Evolutionary conservation across 805 yeast genomes (phyloP), one percentile per base, ranked within the genome.

Genomic region (Cyberlindnera veronae): DNA sequence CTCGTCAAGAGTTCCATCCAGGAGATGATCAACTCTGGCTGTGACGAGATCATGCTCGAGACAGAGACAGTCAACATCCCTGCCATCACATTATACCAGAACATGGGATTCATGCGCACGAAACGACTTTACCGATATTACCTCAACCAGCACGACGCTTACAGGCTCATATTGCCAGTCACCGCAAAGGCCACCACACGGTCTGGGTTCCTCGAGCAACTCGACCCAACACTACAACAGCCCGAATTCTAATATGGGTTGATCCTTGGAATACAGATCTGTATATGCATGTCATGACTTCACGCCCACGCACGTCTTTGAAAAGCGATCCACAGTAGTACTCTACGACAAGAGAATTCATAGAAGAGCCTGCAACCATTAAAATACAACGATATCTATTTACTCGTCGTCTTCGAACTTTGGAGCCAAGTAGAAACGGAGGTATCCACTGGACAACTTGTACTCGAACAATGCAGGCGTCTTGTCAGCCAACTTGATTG

Each of bases 391-490:
- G 18, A 7, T 10, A 17, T 20, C 27, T 5, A 19, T 11, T 39
- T 35, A 48, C 32, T 85, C 93, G 49, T 86, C 95, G 49, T 90
- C 98, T 51, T 85, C 96, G 62, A 93, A 88, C 75, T 93, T 91
- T 45, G 99, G 99, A 54, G 99, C 99, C 64, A 93, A 76, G 77
- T 86, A 93, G 77, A 85, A 93, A 63, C 96, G 83, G 63, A 93
- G 72, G 67, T 87, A 86, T 39, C 99, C 99, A 64, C 91, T 84
- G 48, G 88, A 81, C 60, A 93, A 72, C 66, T 83, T 84, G 69
- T 83, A 93, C 69, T 91, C 97, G 60, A 93, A 88, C 63, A 89
- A 70, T 30, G 97, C 95, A 24, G 99, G 99, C 13, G 93, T 81
- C 61, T 85, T 88, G 57, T 84, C 91, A 15, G 95, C 85, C 58